These are phyloP conservation scores for Ustilago xerochloae DNA, from an alignment of 1,284 basidiomycete species.

Conservation along the genomic window DNA sequence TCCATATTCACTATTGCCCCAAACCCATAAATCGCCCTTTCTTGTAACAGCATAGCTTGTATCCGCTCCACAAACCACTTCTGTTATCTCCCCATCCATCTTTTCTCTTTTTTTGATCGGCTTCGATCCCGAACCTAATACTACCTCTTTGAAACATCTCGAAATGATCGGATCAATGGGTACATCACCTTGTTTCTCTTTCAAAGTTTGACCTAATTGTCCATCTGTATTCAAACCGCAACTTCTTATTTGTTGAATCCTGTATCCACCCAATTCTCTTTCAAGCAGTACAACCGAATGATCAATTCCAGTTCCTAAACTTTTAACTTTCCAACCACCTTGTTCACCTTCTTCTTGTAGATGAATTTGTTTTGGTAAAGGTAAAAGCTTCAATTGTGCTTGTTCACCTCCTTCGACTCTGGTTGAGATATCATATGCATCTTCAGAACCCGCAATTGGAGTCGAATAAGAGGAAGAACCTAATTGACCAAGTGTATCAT, in stretches of 20 bases:
- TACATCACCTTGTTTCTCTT: background rate
- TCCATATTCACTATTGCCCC: conserved; percentile 62
- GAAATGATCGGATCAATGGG: conserved; percentile 23
- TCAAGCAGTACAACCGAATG: conserved; percentile 27
- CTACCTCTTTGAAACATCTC: conserved; percentile 1
- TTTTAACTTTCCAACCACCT: conserved; percentile 9
- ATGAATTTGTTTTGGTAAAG: conserved; percentile 16
- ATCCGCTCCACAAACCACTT: conserved; percentile 47
- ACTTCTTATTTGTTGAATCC: conserved; percentile 1
- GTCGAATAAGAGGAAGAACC: background rate
- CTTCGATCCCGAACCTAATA: background rate
- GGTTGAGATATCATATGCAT: conserved; percentile 28
- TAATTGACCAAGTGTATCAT: conserved; percentile 38
- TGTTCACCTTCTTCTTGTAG: background rate
- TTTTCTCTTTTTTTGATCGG: background rate
- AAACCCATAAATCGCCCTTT: conserved; percentile 31
- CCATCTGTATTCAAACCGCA: conserved; percentile 57
- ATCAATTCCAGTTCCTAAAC: conserved; percentile 21
- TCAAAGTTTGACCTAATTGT: conserved; percentile 35
- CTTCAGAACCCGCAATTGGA: background rate
- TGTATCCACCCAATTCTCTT: background rate
- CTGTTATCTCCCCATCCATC: background rate
- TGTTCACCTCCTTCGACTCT: background rate
- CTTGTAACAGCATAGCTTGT: conserved; percentile 40
- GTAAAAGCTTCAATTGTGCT: conserved; percentile 18